Evolutionary conservation across 495 filamentous ascomycete species (phyloP).

Genomic region (Stereocaulon alpinum): DNA sequence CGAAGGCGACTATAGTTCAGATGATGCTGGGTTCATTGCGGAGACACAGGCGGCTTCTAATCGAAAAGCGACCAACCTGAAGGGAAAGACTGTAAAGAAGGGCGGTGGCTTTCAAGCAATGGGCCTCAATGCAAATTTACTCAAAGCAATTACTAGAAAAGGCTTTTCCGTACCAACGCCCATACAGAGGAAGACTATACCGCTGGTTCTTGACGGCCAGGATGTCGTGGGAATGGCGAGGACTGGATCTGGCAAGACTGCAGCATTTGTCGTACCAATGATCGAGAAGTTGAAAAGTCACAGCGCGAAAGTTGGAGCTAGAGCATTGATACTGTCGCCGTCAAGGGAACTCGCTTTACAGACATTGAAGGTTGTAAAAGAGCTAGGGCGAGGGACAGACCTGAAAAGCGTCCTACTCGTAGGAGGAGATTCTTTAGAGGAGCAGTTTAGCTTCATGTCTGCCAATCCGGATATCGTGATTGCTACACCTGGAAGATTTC

Average conservation of each 20-base stretch:
- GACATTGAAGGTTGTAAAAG: slow-evolving; percentile 92
- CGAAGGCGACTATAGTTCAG: slow-evolving; percentile 50
- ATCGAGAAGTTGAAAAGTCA: slow-evolving; percentile 89
- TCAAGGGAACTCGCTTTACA: slow-evolving; percentile 89
- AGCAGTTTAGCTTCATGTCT: slow-evolving; percentile 89
- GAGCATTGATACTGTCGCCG: slow-evolving; percentile 80
- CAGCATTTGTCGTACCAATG: slow-evolving; percentile 96
- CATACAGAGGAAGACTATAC: slow-evolving; percentile 94
- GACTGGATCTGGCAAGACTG: slow-evolving; percentile 94
- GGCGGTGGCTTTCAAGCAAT: slow-evolving; percentile 94
- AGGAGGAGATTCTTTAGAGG: slow-evolving; percentile 90
- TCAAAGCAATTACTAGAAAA: slow-evolving; percentile 84
- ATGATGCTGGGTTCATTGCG: slow-evolving; percentile 83
- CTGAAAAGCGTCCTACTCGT: slow-evolving; percentile 79
- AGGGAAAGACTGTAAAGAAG: slow-evolving; percentile 80
- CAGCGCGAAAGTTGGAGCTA: slow-evolving; percentile 69
- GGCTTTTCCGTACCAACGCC: slow-evolving; percentile 93
- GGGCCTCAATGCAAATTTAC: slow-evolving; percentile 73
- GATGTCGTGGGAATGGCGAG: slow-evolving; percentile 97
- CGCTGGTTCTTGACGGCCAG: slow-evolving; percentile 72
- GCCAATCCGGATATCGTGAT: slow-evolving; percentile 93
- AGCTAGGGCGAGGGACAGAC: slow-evolving; percentile 82
- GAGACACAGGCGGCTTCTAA: slow-evolving; percentile 73
- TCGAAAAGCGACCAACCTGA: slow-evolving; percentile 68
- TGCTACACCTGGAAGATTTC: slow-evolving; percentile 87